Evolutionary conservation across 1,284 basidiomycete genomes (phyloP), one percentile per base, ranked within the genome.

Genomic region (Cutaneotrichosporon spelunceum): DNA sequence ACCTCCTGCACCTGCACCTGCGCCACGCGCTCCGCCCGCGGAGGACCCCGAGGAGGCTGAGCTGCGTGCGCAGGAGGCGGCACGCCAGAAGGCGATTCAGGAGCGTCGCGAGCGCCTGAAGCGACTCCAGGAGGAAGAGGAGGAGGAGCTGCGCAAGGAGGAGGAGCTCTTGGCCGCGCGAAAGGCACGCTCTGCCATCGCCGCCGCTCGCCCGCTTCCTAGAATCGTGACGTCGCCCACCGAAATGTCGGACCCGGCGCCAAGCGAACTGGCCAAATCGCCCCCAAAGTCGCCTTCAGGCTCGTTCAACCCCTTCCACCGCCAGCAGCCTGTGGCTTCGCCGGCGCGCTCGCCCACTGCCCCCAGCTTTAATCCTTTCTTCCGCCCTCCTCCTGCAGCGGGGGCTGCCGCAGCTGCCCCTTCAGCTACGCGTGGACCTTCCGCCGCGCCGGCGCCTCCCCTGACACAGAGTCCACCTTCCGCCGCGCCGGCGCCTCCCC

Each of bases 81-180:
- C 82, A 3, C 70, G 90, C 24, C 81, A 82, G 54, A 89, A 88
- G 76, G 85, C 85, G 64, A 84, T 85, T 13, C 87, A 86, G 68
- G 87, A 84, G 48, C 83, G 88, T 2, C 82, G 82, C 21, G 87
- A 83, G 52, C 82, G 87, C 29, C 72, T 90, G 52, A 83, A 85
- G 53, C 83, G 85, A 68, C 81, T 91, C 6, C 88, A 91, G 75
- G 79, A 82, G 64, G 86, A 90, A 71, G 88, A 90, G 68, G 86
- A 87, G 70, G 87, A 89, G 64, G 86, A 85, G 24, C 79, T 82
- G 30, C 78, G 80, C 36, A 84, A 84, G 59, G 87, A 90, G 66
- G 87, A 87, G 70, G 82, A 82, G 53, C 83, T 84, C 59, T 74
- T 84, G 60, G 82, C 67, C 26, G 67, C 72, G 6, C 68, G 73